Conservation (phyloP, 345 rosid genomes). For the Eucalyptus urophylla region DNA sequence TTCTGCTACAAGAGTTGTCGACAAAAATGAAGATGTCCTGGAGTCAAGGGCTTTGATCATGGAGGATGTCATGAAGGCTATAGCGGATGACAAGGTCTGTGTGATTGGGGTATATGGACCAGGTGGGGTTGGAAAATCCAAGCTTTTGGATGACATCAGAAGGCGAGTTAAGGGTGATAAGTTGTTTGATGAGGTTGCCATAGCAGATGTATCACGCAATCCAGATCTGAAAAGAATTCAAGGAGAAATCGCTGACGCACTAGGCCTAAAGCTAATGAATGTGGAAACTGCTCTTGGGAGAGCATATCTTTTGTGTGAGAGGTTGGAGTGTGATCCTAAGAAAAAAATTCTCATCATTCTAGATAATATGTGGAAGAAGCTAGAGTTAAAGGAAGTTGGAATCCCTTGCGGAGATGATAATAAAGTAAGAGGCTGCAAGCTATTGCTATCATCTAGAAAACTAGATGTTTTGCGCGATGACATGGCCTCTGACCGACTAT, state of each 20-base stretch:
- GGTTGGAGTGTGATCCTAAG: rapidly evolving
- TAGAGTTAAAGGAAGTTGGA: no score
- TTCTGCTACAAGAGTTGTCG: no score
- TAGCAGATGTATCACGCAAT: not conserved
- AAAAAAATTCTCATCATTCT: no score
- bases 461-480: rapidly evolving
- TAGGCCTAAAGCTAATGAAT: not conserved
- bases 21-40: no score
- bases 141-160: not conserved
- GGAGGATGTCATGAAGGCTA: not conserved
- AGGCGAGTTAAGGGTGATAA: not conserved
- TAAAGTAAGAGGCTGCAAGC: no score
- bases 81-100: not conserved
- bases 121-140: not conserved
- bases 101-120: not conserved
- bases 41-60: not conserved
- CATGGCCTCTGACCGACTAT: rapidly evolving
- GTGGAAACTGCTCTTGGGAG: not conserved
- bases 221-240: not conserved
- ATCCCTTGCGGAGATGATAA: no score
- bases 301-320: not conserved
- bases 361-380: rapidly evolving
- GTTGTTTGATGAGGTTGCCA: not conserved
- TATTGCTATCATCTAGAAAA: rapidly evolving
- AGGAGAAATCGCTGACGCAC: not conserved